Evolutionary conservation across 768 basidiomycete species (phyloP).

Genomic region (Sarcomyxa edulis): DNA sequence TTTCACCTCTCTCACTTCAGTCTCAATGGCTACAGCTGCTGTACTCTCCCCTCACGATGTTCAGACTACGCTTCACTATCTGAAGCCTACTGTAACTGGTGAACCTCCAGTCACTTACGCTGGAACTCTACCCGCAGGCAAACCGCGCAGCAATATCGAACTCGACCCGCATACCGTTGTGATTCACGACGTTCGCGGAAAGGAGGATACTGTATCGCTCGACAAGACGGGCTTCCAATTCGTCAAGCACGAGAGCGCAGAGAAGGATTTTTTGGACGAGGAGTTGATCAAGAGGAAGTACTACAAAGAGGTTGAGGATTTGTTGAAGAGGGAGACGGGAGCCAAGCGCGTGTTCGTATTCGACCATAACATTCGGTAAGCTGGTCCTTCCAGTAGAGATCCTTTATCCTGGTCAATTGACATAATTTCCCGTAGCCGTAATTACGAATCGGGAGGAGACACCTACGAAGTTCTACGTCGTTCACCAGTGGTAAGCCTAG

Average conservation of each 20-base stretch:
- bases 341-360: constrained; percentile 35
- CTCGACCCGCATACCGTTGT: constrained; percentile 13
- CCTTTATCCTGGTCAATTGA: background rate
- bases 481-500: constrained; percentile 1
- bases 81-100: too few relatives aligned
- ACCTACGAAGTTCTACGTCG: background rate
- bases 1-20: too few relatives aligned
- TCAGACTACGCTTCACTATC: constrained; percentile 4
- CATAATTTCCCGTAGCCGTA: constrained; percentile 16
- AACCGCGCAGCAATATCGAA: constrained; percentile 16
- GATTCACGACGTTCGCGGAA: constrained; percentile 28
- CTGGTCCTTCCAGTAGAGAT: background rate
- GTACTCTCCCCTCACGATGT: constrained; percentile 5
- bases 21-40: constrained; percentile 7
- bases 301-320: constrained; percentile 30
- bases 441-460: background rate
- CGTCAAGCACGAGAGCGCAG: constrained; percentile 16
- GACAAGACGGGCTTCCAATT: constrained; percentile 31
- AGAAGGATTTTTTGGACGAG: constrained; percentile 26
- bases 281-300: constrained; percentile 29
- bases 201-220: constrained; percentile 23
- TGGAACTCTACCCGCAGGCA: constrained; percentile 6
- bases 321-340: constrained; percentile 31
- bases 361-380: constrained; percentile 28
- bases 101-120: too few relatives aligned